Base-by-base conservation (phyloP, 2,329 filamentous ascomycete species). In the Trichoderma sp. region DNA sequence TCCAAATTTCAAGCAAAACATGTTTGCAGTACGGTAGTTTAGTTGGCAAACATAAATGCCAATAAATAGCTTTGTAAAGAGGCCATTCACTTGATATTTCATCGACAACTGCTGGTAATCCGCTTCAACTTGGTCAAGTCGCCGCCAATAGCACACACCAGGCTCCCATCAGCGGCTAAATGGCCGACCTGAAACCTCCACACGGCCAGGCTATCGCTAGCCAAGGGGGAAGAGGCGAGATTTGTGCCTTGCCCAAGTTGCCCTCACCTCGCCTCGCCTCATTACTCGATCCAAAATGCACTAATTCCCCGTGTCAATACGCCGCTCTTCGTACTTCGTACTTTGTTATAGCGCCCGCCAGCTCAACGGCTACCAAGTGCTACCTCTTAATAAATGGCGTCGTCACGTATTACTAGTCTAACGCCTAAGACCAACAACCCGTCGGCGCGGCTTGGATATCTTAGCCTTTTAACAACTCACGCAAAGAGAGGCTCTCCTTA, bases 111-210 rank as follows among this genome's bases (percentile, higher is more conserved):
- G 18, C n/a, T 13, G 4, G 14, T 49, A 49, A 24, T 13, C 8
- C 11, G 14, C 2, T 24, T 49, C 46, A 49, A 21, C n/a, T 24
- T 49, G 46, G 46, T n/a, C 24, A 24, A 49, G n/a, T 24, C 46
- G 3, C 46, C 21, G 11, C n/a, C 26, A 32, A 6, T 34, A 4
- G 14, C 10, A 39, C 26, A 32, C 54, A 34, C 46, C 39, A 58
- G 52, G 32, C 24, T 34, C 52, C 34, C 49, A 18, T 32, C 37
- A 21, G 52, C 52, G 37, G 52, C 63, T 58, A 55, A 66, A 66
- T 64, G 24, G 32, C 51, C n/a, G 26, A 66, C 52, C 63, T 58
- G 63, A 66, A 66, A 66, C 63, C 63, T 66, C 63, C 63, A 66
- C 63, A 66, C 26, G 52, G 16, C 26, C 32, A 66, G 26, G 26